Conservation (phyloP, 1,284 basidiomycete genomes). For the Ceratobasidium sp. region DNA sequence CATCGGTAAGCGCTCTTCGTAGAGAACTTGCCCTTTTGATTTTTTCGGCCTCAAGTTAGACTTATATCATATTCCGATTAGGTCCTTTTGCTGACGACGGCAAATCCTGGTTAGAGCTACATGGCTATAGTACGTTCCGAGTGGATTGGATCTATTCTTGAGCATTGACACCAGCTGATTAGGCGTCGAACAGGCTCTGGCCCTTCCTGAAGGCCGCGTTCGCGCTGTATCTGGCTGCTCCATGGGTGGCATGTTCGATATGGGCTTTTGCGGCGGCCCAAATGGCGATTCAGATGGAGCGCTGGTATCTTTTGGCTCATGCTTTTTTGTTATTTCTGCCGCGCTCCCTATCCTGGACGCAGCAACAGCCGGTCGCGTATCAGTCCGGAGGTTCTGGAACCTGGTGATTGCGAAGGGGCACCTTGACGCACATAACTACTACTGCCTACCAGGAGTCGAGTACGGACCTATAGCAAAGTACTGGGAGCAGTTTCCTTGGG, state of each 20-base stretch:
- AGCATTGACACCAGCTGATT: not conserved
- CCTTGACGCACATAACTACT: constrained; percentile 2
- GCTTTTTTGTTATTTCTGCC: constrained; percentile 23
- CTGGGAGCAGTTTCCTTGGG: constrained; percentile 27
- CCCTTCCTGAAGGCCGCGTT: constrained; percentile 14
- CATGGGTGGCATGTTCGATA: constrained; percentile 30
- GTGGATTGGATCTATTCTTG: not conserved
- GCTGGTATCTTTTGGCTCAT: constrained; percentile 34
- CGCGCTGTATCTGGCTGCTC: constrained; percentile 9
- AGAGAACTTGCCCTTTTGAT: not conserved
- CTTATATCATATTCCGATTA: not conserved
- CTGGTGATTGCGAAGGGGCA: constrained; percentile 29
- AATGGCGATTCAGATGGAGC: not conserved
- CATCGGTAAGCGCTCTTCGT: constrained; percentile 12
- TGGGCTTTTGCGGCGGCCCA: constrained; percentile 27
- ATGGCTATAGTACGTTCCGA: not conserved
- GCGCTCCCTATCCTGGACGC: constrained; percentile 38
- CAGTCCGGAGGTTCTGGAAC: constrained; percentile 23
- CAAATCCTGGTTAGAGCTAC: not conserved
- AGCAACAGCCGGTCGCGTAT: constrained; percentile 31
- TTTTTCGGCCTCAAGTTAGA: not conserved
- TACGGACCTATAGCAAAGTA: constrained; percentile 24
- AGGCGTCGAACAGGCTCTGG: constrained; percentile 18
- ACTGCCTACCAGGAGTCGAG: constrained; percentile 8
- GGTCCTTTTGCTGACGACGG: constrained; percentile 17